Percentiles rank a stretch among this genome's conserved stretches.
Conservation (phyloP, 148 eudicot species). For the Amaranthus palmeri region DNA sequence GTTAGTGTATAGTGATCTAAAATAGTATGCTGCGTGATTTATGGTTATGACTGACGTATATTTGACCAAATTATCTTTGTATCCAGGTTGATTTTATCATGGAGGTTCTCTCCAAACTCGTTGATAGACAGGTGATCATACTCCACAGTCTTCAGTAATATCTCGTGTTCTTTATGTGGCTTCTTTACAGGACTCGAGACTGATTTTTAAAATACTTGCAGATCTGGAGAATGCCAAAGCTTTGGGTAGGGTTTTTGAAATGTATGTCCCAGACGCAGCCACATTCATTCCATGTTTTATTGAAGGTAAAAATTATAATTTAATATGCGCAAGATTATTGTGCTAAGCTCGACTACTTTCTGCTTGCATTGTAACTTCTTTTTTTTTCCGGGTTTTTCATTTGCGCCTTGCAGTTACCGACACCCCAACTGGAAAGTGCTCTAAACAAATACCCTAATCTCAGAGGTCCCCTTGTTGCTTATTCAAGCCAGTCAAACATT, state of each 20-base stretch:
- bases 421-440: slow-evolving; percentile 90
- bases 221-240: slow-evolving; percentile 96
- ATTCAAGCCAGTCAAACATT: slow-evolving; percentile 60
- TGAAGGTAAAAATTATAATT: slow-evolving; percentile 48
- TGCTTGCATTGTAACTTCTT: background rate
- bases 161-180: slow-evolving; percentile 7
- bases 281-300: slow-evolving; percentile 74
- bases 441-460: slow-evolving; percentile 72
- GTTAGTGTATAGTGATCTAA: slow-evolving; percentile 1
- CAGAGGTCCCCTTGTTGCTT: slow-evolving; percentile 68
- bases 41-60: background rate
- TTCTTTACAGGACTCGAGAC: background rate
- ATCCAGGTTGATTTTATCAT: slow-evolving; percentile 88
- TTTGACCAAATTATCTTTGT: background rate
- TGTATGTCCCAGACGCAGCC: slow-evolving; percentile 96
- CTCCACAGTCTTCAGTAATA: background rate
- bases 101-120: slow-evolving; percentile 87
- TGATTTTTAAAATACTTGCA: slow-evolving; percentile 20
- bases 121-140: slow-evolving; percentile 63
- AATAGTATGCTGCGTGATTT: background rate
- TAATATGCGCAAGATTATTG: background rate
- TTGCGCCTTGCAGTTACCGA: slow-evolving; percentile 62
- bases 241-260: slow-evolving; percentile 92
- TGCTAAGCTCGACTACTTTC: background rate
- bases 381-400: slow-evolving; percentile 5